These are phyloP conservation scores for Tolypocladium inflatum DNA, from an alignment of 2,329 filamentous ascomycete species.

Conservation along the genomic window DNA sequence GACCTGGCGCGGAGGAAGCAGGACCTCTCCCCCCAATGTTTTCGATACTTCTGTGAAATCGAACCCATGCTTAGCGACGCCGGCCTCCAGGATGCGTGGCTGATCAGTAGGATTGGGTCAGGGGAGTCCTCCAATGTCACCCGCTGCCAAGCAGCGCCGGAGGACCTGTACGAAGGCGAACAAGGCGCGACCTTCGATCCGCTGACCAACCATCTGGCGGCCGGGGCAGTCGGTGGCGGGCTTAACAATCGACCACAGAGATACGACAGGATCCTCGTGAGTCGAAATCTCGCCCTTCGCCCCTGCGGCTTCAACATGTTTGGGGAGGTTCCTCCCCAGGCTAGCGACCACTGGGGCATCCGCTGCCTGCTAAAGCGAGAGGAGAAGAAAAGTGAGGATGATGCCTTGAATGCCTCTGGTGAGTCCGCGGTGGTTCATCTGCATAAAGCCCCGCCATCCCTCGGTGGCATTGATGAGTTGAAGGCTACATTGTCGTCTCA, in stretches of 20 bases:
- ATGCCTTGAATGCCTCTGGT: not conserved
- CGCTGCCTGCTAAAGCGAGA: constrained; percentile 27
- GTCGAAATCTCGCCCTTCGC: constrained; percentile 24
- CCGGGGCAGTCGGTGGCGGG: constrained; percentile 34
- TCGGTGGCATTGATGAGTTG: constrained; percentile 25
- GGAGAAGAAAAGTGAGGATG: not conserved
- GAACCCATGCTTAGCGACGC: constrained; percentile 34
- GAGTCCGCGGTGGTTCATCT: constrained; percentile 16
- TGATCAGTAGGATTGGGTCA: constrained; percentile 30
- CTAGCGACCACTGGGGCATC: constrained; percentile 52
- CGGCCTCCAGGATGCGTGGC: constrained; percentile 44
- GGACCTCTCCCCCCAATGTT: constrained; percentile 41
- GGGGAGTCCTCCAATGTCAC: constrained; percentile 26
- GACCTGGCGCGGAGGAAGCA: constrained; percentile 39
- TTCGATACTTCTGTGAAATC: constrained; percentile 30
- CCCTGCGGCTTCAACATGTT: constrained; percentile 45
- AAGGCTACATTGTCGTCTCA: constrained; percentile 25
- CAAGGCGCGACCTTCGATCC: constrained; percentile 59
- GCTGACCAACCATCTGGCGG: constrained; percentile 43
- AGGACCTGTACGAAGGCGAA: constrained; percentile 44
- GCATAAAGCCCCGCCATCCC: constrained; percentile 14
- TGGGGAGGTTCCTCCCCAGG: constrained; percentile 23
- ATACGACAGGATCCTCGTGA: constrained; percentile 54
- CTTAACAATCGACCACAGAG: constrained; percentile 49
- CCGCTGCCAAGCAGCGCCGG: constrained; percentile 13